Conservation (phyloP, 2,329 filamentous ascomycete genomes). For the Colletotrichum gloeosporioides region DNA sequence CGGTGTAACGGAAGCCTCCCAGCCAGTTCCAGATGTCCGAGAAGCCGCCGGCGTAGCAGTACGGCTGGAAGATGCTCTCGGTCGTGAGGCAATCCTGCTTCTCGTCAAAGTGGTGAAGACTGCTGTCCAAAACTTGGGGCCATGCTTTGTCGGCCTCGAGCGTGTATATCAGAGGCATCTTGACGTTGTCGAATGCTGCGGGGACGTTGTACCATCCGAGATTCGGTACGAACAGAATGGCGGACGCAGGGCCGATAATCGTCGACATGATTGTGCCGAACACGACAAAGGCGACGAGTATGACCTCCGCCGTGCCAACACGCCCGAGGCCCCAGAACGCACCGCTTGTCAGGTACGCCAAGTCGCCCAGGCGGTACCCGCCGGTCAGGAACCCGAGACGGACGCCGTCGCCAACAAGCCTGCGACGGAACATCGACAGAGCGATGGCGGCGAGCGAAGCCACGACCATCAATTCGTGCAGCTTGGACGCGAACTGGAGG, state of each 20-base stretch:
- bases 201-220: not conserved
- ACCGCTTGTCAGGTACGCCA: not conserved
- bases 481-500: not conserved
- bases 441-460: not conserved
- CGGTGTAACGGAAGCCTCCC: not conserved
- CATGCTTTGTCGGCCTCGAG: not conserved
- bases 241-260: conserved; percentile 7
- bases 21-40: not conserved
- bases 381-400: not conserved
- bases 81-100: not conserved
- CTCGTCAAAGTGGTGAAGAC: not conserved
- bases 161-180: not conserved
- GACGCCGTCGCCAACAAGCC: not conserved
- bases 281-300: not conserved
- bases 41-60: not conserved
- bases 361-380: conserved; percentile 1
- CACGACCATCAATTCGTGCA: not conserved
- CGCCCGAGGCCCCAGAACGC: not conserved
- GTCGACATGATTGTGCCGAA: not conserved
- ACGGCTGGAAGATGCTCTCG: not conserved
- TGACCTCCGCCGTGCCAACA: not conserved
- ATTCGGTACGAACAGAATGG: conserved; percentile 7
- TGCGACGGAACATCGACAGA: not conserved
- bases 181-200: not conserved
- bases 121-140: not conserved